Percentiles rank a stretch among this genome's conserved stretches.
Evolutionary conservation across 495 filamentous ascomycete species (phyloP).

Genomic region (Stereocaulon alpinum): DNA sequence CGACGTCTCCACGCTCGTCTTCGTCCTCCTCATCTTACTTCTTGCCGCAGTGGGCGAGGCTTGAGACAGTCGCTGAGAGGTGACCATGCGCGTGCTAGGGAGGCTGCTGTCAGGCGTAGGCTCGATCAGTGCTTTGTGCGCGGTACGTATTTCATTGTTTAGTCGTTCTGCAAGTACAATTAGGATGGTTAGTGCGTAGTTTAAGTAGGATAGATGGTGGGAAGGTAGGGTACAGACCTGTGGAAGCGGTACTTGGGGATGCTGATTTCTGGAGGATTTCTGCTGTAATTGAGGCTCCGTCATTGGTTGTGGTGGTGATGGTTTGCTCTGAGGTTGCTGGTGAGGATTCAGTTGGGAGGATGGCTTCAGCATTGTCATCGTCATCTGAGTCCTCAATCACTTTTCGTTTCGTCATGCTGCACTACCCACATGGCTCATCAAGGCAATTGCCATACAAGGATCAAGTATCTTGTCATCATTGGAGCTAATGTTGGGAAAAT

Average conservation of each 20-base stretch:
- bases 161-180: constrained; percentile 13
- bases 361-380: constrained; percentile 35
- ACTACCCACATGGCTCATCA: background rate
- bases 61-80: constrained; percentile 1
- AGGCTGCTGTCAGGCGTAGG: constrained; percentile 10
- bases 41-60: background rate
- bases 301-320: background rate
- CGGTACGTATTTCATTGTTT: constrained; percentile 18
- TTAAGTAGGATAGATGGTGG: background rate
- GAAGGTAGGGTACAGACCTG: constrained; percentile 10
- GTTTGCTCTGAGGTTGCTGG: constrained; percentile 1
- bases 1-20: constrained; percentile 9
- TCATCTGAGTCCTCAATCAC: constrained; percentile 44
- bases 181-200: no score
- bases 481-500: background rate
- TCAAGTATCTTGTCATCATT: no score
- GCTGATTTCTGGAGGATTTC: background rate
- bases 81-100: background rate
- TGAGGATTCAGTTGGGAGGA: constrained; percentile 17
- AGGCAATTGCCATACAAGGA: background rate
- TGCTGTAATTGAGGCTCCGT: background rate
- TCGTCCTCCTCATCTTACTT: constrained; percentile 11
- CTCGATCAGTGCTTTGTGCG: constrained; percentile 19
- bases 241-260: constrained; percentile 18
- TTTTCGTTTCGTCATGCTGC: constrained; percentile 24